Base-by-base conservation (phyloP, 2,329 filamentous ascomycete species). In the Aspergillus versicolor region DNA sequence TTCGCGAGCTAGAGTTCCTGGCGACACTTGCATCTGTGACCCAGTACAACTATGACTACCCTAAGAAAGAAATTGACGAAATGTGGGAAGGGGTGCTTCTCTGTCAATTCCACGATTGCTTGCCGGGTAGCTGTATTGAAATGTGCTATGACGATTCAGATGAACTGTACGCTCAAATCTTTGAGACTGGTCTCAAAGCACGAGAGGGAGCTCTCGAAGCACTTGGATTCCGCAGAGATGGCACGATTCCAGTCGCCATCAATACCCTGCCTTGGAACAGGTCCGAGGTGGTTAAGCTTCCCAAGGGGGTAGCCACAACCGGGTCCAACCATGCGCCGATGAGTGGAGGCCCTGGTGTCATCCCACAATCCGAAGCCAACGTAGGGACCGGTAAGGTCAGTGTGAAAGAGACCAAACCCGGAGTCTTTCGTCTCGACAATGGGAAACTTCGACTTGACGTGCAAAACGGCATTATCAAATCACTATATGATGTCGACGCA, bases 141-240 rank as follows among this genome's bases (percentile, higher is more conserved):
- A 97, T 97, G 92, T 96, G 92, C 74, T 97, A 97, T 67, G 91
- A 96, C 72, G 94, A 99, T 71, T 96, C 92, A 3, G 89, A 96
- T 70, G 84, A 92, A 82, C 82, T 96, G 6, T 99, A 99, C 70
- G 88, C 84, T 2, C 81, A 91, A 64, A 85, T 96, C 2, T 96
- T 96, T 70, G 79, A 87, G 63, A 91, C 85, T 1, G 93, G 90
- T 5, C 78, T 89, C 62, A 85, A 83, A 61, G 77, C 95, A 3
- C 80, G 94, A 41, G 81, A 88, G 44, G 86, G 91, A 17, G 83
- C 92, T 5, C 82, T 90, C 57, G 74, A 82, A 15, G 82, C 84
- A 7, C 81, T 97, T 46, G 89, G 88, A 2, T 80, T 92, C 49
- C 75, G 79, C 2, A 67, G 75, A 11, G 71, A 78, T n/a, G 71